Evolutionary conservation across 2,329 filamentous ascomycete species (phyloP).

Genomic region (Catunica adiposa): DNA sequence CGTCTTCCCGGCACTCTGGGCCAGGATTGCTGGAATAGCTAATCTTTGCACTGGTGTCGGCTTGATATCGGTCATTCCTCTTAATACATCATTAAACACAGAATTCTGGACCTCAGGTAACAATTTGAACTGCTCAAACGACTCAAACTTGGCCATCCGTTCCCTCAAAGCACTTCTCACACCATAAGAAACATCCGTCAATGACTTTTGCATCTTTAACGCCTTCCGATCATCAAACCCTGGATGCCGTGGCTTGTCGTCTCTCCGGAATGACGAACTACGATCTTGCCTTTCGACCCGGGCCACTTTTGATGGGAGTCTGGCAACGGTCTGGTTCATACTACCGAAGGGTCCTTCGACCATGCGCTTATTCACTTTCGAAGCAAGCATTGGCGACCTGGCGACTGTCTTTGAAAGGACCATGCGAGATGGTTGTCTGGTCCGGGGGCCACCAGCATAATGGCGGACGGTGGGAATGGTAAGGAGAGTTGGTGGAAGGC

Average conservation of each 20-base stretch:
- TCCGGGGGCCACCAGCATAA: constrained; percentile 4
- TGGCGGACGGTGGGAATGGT: constrained; percentile 1
- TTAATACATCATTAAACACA: constrained; percentile 55
- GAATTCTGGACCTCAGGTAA: constrained; percentile 55
- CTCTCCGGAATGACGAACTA: too few species aligned
- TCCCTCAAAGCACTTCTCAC: constrained; percentile 37
- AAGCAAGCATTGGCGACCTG: constrained; percentile 23
- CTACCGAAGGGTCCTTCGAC: constrained; percentile 35
- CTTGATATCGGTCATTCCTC: constrained; percentile 54
- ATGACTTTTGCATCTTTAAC: constrained; percentile 78
- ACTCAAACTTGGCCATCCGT: constrained; percentile 49
- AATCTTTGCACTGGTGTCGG: constrained; percentile 84
- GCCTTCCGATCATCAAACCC: constrained; percentile 40
- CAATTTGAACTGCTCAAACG: constrained; percentile 67
- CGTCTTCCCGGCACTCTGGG: constrained; percentile 26
- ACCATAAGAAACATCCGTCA: constrained; percentile 62
- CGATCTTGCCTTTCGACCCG: neutral
- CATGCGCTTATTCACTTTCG: constrained; percentile 23
- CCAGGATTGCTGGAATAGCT: constrained; percentile 67
- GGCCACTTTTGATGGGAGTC: constrained; percentile 17
- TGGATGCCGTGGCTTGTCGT: neutral
- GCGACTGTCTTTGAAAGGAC: constrained; percentile 38
- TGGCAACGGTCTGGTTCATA: constrained; percentile 39
- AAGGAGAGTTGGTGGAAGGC: neutral
- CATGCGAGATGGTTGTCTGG: constrained; percentile 34